These are phyloP conservation scores for Melanomma pulvis-pyrius DNA, from an alignment of 495 filamentous ascomycete species.

Conservation along the genomic window DNA sequence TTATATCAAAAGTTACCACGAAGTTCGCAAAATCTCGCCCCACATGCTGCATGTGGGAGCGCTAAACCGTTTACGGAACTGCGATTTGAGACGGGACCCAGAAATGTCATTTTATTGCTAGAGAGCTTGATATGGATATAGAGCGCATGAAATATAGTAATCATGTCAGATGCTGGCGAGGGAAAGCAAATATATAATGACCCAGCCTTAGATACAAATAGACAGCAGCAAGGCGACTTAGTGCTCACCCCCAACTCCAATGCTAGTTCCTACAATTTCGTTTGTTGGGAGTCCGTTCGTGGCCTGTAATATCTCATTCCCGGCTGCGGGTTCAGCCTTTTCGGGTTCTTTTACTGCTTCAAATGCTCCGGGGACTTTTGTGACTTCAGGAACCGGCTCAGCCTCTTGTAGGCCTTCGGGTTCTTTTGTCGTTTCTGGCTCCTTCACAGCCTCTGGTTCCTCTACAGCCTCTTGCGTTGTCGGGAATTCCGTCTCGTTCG, in stretches of 20 bases:
- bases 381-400: not conserved
- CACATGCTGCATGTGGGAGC: conserved; percentile 32
- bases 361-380: not conserved
- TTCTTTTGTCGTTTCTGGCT: not conserved
- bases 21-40: conserved; percentile 9
- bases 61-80: conserved; percentile 1
- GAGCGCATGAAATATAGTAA: not conserved
- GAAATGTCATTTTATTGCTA: conserved; percentile 1
- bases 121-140: not conserved
- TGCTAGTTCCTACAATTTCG: not conserved
- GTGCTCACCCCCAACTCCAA: not conserved
- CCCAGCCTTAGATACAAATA: not conserved
- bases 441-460: not conserved
- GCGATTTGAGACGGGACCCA: not conserved
- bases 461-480: not conserved
- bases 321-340: not conserved
- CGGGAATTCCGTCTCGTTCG: no score
- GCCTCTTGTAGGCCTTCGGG: not conserved
- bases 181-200: not conserved
- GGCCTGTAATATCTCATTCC: not conserved
- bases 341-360: not conserved
- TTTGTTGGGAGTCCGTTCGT: not conserved
- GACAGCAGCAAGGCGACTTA: not conserved
- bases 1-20: conserved; percentile 14
- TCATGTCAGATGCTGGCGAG: not conserved